A percentile compares a stretch with the other conserved stretches of the same genome.
Evolutionary conservation across 306 rosid species (phyloP).

Genomic region (Medicago lupulina): DNA sequence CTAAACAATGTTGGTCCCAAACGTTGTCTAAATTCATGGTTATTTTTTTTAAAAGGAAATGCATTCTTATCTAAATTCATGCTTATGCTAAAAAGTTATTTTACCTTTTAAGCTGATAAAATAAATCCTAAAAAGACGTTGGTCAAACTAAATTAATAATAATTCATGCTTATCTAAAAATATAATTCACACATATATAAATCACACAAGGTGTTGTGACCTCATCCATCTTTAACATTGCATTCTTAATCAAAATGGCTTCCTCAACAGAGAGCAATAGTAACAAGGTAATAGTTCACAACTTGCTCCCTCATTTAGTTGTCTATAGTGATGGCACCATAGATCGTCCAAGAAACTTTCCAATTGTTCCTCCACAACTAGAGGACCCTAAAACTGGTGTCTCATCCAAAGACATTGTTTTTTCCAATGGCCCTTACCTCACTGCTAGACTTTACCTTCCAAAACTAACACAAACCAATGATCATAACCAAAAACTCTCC

Average conservation of each 20-base stretch:
- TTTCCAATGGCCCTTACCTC: slow-evolving; percentile 17
- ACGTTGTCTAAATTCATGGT: too few species aligned
- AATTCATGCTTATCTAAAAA: too few species aligned
- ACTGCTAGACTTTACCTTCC: slow-evolving; percentile 26
- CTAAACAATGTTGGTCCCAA: too few species aligned
- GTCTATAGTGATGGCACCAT: slow-evolving; percentile 26
- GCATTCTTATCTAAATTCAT: too few species aligned
- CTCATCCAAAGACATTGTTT: slow-evolving; percentile 49
- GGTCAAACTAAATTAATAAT: too few species aligned
- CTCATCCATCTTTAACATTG: background rate
- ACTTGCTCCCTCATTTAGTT: slow-evolving; percentile 32
- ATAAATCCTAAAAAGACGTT: too few species aligned
- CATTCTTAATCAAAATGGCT: slow-evolving; percentile 1
- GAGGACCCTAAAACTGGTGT: slow-evolving; percentile 49
- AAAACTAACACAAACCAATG: background rate
- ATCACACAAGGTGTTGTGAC: background rate
- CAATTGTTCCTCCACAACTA: slow-evolving; percentile 42
- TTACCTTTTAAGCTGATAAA: too few species aligned
- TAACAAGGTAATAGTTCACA: slow-evolving; percentile 33
- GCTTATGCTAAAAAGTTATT: too few species aligned
- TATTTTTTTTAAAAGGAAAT: too few species aligned
- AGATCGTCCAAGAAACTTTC: slow-evolving; percentile 38
- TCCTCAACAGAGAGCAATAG: background rate
- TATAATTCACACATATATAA: background rate
- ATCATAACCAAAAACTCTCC: background rate